These are phyloP conservation scores for Drosera capensis DNA, from an alignment of 148 eudicot genomes.

Conservation along the genomic window DNA sequence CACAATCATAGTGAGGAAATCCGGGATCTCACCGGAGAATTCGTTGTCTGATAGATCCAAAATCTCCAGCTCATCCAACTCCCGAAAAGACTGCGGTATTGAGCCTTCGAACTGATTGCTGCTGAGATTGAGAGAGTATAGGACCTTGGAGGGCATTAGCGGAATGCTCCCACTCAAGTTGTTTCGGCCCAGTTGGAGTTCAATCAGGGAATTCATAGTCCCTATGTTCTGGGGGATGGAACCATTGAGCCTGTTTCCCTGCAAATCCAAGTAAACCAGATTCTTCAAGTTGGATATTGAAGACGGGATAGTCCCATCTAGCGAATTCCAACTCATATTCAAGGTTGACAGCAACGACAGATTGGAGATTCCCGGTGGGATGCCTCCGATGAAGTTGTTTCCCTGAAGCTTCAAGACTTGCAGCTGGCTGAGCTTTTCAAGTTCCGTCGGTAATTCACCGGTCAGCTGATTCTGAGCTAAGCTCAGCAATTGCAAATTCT, in stretches of 20 bases:
- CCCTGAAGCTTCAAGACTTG: constrained; percentile 44
- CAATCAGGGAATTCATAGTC: constrained; percentile 24
- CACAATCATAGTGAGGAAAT: constrained; percentile 8
- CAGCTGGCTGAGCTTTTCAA: constrained; percentile 34
- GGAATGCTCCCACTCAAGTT: constrained; percentile 41
- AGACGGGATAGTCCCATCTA: constrained; percentile 47
- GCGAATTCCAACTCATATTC: constrained; percentile 44
- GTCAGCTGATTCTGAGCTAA: constrained; percentile 40
- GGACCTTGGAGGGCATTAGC: constrained; percentile 31
- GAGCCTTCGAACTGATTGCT: constrained; percentile 39
- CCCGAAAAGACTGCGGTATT: constrained; percentile 29
- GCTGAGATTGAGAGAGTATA: constrained; percentile 61
- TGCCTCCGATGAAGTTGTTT: constrained; percentile 36
- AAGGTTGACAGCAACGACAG: constrained; percentile 29
- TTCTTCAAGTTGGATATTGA: constrained; percentile 31
- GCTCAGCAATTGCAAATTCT: constrained; percentile 34
- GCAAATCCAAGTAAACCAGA: constrained; percentile 47
- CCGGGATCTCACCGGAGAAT: constrained; percentile 48
- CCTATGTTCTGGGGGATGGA: constrained; percentile 30
- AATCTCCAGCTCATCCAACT: constrained; percentile 27
- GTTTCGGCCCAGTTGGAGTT: constrained; percentile 61
- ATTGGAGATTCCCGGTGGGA: constrained; percentile 36
- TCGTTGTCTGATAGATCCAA: constrained; percentile 67
- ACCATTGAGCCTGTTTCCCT: constrained; percentile 45
- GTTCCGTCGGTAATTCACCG: constrained; percentile 28